Percentiles rank a stretch among this genome's conserved stretches.
These are phyloP conservation scores for Anaeromyces robustus DNA, from an alignment of 192 early-diverging fungal species.

Conservation along the genomic window DNA sequence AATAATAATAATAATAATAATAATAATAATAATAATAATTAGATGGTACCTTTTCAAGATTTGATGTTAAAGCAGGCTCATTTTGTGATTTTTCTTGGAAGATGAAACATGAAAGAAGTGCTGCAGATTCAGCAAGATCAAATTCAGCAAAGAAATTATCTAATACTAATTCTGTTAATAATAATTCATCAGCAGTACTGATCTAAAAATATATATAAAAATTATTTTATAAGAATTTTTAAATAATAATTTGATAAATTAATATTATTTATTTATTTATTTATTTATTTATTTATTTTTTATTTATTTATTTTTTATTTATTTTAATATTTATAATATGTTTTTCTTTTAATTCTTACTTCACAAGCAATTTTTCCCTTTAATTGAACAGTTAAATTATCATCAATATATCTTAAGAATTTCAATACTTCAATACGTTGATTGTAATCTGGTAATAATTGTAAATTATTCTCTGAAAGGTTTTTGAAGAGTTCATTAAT, in stretches of 20 bases:
- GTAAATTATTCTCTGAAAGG: constrained; percentile 84
- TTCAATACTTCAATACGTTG: constrained; percentile 75
- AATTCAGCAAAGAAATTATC: constrained; percentile 81
- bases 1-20: neutral
- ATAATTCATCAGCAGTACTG: constrained; percentile 86
- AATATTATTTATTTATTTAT: too few species aligned
- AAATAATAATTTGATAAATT: too few species aligned
- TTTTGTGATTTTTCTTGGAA: constrained; percentile 76
- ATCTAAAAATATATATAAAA: constrained; percentile 26
- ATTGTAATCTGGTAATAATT: constrained; percentile 83
- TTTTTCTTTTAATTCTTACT: too few species aligned
- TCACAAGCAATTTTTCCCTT: constrained; percentile 95
- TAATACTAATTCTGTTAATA: constrained; percentile 85
- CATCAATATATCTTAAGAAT: constrained; percentile 63
- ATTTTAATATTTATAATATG: too few species aligned
- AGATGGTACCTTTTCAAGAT: constrained; percentile 24
- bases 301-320: too few species aligned
- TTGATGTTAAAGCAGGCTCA: constrained; percentile 47
- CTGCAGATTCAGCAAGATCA: constrained; percentile 85
- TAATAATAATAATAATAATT: neutral
- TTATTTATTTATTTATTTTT: too few species aligned
- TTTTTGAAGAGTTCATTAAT: constrained; percentile 57
- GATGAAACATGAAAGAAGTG: constrained; percentile 83
- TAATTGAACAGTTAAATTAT: constrained; percentile 70
- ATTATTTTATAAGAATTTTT: too few species aligned